A percentile compares a stretch with the other conserved stretches of the same genome.
phyloP scores from a whole-genome alignment of 352 stramenopile species.

The Nothophytophthora sp. region DNA sequence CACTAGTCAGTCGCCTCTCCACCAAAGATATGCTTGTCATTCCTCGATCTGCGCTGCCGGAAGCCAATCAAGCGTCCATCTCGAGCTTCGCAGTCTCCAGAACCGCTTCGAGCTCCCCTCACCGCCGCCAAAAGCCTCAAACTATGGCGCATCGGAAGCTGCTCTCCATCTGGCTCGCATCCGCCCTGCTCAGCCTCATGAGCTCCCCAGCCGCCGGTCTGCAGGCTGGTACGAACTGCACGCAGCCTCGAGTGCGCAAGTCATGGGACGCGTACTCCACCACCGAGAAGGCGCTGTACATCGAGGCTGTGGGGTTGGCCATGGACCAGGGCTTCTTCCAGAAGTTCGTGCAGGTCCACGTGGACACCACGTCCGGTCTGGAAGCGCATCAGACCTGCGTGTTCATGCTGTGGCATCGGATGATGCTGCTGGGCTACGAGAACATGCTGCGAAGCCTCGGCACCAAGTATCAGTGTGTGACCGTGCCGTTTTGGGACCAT shows the following conservation, averaged over 20 bases:
- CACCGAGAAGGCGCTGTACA: conserved; percentile 40
- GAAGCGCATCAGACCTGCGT: conserved; percentile 60
- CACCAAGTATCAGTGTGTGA: conserved; percentile 48
- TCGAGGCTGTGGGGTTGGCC: conserved; percentile 32
- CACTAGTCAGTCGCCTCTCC: no score
- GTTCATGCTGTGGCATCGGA: conserved; percentile 80
- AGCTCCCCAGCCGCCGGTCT: conserved; percentile 4
- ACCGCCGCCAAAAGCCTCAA: no score
- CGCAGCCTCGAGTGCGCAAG: conserved; percentile 37
- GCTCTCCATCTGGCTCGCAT: no score
- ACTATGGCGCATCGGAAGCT: no score
- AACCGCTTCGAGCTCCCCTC: no score
- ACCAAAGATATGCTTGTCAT: no score
- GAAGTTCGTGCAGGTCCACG: conserved; percentile 69
- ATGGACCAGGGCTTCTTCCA: conserved; percentile 45
- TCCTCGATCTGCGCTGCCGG: no score
- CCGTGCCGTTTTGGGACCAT: conserved; percentile 64
- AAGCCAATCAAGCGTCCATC: no score
- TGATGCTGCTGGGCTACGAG: conserved; percentile 61
- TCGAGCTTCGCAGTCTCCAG: no score
- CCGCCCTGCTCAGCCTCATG: neutral
- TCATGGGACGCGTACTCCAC: conserved; percentile 44
- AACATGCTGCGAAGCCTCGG: conserved; percentile 69
- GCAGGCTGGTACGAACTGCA: conserved; percentile 34
- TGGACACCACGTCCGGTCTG: conserved; percentile 36